Base-by-base conservation (phyloP, 2,329 filamentous ascomycete genomes). In the Pestalotiopsis sp. region DNA sequence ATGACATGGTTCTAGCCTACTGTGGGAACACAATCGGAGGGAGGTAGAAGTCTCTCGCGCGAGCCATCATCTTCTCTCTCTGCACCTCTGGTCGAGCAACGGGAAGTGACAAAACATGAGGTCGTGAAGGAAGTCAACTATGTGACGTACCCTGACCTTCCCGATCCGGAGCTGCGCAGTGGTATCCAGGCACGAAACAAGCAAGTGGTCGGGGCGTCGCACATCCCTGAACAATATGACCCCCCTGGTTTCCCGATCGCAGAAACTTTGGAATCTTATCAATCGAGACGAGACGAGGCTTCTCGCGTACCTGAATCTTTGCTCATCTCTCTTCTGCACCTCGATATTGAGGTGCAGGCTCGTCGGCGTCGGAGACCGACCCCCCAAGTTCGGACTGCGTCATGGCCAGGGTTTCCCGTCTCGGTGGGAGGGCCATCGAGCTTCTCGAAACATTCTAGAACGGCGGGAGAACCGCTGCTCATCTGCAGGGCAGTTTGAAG, bases 391-490 rank as follows among this genome's bases (percentile, higher is more conserved):
- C 7, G 45, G 45, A 52, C 45, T 17, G 20, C 45, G 45, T 52
- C 45, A 52, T 52, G 45, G 17, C 45, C 45, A 52, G 45, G 45
- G 45, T 52, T 7, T n/a, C 45, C 45, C 45, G 17, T 52, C 25
- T n/a, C 13, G 27, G n/a, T 62, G 59, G 36, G 27, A 20, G 36
- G 36, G 27, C 3, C 13, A 45, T 23, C 36, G 61, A 64, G 61
- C 61, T 64, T 64, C 39, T 64, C 61, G 38, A 64, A 64, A 64
- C 13, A 52, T 49, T 64, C 39, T 64, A 64, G 61, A 64, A 62
- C n/a, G 38, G 14, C 23, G 25, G 57, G 23, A 59, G 57, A 59
- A 59, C 12, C 11, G 45, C 20, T 52, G 17, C 20, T 52, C 57
- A 14, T 13, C 23, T 27, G 23, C 23, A 59, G 57, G 23, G n/a